phyloP scores from a whole-genome alignment of 306 rosid genomes.

The Erythrophleum fordii region DNA sequence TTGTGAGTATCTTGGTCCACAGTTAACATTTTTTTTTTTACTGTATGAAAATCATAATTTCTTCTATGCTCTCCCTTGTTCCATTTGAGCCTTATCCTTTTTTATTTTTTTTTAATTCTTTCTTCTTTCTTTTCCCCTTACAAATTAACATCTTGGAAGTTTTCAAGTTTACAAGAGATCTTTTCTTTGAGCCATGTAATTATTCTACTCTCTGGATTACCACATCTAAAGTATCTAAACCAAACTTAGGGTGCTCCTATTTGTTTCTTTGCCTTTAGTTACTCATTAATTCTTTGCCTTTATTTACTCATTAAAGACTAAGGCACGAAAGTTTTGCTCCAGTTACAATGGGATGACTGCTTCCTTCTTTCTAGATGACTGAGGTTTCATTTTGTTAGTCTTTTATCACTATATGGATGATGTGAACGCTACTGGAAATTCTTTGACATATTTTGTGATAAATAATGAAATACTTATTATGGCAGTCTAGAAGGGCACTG shows the following conservation, averaged over 20 bases:
- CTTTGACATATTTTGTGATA: slow-evolving; percentile 7
- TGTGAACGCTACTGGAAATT: slow-evolving; percentile 26
- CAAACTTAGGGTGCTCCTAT: slow-evolving; percentile 26
- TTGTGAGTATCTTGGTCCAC: slow-evolving; percentile 63
- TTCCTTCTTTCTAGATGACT: slow-evolving; percentile 25
- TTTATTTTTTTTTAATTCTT: no score
- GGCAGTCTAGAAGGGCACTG: slow-evolving; percentile 78
- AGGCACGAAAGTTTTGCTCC: slow-evolving; percentile 19
- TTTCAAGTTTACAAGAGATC: slow-evolving; percentile 15
- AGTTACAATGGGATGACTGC: slow-evolving; percentile 27
- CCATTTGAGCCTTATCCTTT: slow-evolving; percentile 5
- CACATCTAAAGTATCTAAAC: slow-evolving; percentile 15
- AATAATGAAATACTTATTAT: slow-evolving; percentile 38
- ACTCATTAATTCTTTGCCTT: slow-evolving; percentile 32
- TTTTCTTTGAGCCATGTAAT: slow-evolving; percentile 26
- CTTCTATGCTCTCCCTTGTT: slow-evolving; percentile 21
- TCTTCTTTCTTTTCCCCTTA: background rate
- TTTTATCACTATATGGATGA: background rate
- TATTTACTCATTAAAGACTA: slow-evolving; percentile 9
- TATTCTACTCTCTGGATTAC: slow-evolving; percentile 24
- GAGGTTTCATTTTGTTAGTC: slow-evolving; percentile 23
- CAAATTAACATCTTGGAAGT: slow-evolving; percentile 2
- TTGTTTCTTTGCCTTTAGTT: slow-evolving; percentile 29
- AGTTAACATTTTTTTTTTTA: background rate
- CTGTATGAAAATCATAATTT: background rate